phyloP scores from a whole-genome alignment of 345 rosid genomes.

The Populus alba region DNA sequence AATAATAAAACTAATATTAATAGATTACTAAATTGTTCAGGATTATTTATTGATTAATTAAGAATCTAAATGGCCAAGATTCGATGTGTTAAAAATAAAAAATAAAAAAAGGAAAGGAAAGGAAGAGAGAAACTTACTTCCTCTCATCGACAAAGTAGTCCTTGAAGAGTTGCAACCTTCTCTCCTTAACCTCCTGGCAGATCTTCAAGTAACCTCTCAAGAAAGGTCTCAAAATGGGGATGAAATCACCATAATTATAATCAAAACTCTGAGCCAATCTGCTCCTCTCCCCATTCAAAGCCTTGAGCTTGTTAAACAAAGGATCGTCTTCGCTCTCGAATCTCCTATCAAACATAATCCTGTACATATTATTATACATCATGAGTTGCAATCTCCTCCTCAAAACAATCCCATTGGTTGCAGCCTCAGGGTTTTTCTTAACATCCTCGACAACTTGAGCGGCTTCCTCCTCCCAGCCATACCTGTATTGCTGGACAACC shows the following conservation, averaged over 20 bases:
- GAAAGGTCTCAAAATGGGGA: constrained; percentile 90
- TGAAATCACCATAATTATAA: constrained; percentile 91
- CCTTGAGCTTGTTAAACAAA: constrained; percentile 63
- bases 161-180: constrained; percentile 76
- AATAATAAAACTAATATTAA: too few species aligned
- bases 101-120: not conserved
- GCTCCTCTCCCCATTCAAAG: constrained; percentile 93
- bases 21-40: too few species aligned
- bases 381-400: constrained; percentile 73
- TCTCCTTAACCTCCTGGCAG: constrained; percentile 83
- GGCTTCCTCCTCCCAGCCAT: constrained; percentile 76
- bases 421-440: constrained; percentile 63
- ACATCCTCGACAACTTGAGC: constrained; percentile 72
- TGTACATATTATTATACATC: constrained; percentile 98
- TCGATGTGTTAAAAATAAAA: not conserved
- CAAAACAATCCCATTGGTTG: constrained; percentile 69
- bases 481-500: constrained; percentile 71
- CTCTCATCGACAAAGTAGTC: constrained; percentile 91
- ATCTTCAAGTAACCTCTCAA: constrained; percentile 88
- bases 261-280: constrained; percentile 95
- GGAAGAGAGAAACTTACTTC: constrained; percentile 47
- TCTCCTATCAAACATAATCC: constrained; percentile 91
- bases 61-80: not conserved
- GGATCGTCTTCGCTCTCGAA: constrained; percentile 92
- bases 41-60: too few species aligned